Percentiles rank a stretch among this genome's conserved stretches.
Evolutionary conservation across 2,329 filamentous ascomycete species (phyloP).

Genomic region (Claviceps africana): DNA sequence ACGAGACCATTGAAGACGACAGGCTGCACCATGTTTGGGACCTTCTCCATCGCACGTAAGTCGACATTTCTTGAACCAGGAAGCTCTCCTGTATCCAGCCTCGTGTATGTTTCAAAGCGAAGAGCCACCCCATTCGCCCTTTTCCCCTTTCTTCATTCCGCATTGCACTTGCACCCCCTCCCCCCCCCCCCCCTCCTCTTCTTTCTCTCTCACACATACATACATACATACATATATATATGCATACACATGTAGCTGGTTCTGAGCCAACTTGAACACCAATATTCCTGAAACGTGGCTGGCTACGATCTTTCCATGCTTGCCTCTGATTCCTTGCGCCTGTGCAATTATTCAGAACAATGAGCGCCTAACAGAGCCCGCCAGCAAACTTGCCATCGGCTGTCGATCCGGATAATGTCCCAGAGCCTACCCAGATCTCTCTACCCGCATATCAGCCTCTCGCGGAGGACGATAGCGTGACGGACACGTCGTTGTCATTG

Average conservation of each 20-base stretch:
- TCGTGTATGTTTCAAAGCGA: neutral
- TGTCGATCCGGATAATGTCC: conserved; percentile 35
- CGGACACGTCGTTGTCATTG: conserved; percentile 28
- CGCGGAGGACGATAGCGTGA: conserved; percentile 17
- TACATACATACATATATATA: neutral
- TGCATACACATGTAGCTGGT: neutral
- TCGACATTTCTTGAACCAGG: conserved; percentile 5
- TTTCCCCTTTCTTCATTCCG: neutral
- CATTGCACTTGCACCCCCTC: neutral
- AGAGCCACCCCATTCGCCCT: neutral
- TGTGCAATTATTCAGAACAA: neutral
- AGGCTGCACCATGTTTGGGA: conserved; percentile 27
- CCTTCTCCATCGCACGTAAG: conserved; percentile 27
- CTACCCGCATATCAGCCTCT: conserved; percentile 33
- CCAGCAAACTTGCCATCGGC: conserved; percentile 18
- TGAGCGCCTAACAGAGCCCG: conserved; percentile 6
- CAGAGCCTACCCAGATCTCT: conserved; percentile 40
- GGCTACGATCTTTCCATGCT: neutral
- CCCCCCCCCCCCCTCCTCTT: too few species aligned
- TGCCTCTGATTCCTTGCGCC: neutral
- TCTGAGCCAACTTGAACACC: neutral
- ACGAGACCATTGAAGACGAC: neutral
- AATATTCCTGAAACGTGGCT: neutral
- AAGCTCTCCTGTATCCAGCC: neutral
- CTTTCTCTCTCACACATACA: too few species aligned